Evolutionary conservation across 495 filamentous ascomycete genomes (phyloP).

Genomic region (Paragyromitra xinjiangensis): DNA sequence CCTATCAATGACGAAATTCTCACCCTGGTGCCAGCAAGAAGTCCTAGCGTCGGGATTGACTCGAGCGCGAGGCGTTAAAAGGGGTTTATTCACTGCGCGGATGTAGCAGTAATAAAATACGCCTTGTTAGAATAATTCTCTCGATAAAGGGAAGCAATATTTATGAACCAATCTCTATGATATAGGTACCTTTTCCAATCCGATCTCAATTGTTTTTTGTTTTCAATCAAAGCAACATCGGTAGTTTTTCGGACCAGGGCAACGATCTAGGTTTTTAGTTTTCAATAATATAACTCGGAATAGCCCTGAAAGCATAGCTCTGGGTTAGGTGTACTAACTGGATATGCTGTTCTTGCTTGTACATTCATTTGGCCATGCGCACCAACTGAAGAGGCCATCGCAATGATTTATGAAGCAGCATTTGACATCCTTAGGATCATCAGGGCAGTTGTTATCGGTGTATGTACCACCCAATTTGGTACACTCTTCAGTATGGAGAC

Average conservation of each 20-base stretch:
- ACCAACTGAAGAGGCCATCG: neutral
- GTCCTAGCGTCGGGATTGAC: too few species aligned
- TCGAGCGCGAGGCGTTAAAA: too few species aligned
- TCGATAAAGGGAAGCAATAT: too few species aligned
- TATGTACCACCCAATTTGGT: neutral
- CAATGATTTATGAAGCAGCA: neutral
- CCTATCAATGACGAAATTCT: too few species aligned
- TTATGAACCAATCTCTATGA: too few species aligned
- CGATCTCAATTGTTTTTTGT: too few species aligned
- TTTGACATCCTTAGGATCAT: neutral
- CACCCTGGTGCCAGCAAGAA: too few species aligned
- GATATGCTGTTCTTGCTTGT: neutral
- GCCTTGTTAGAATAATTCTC: too few species aligned
- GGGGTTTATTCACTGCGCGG: too few species aligned
- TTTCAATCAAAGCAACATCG: neutral
- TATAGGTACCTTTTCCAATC: too few species aligned
- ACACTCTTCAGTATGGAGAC: neutral
- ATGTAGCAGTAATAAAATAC: too few species aligned
- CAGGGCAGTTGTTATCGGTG: neutral
- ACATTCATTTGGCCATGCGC: neutral
- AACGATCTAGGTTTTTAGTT: neutral
- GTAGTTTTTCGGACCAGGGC: neutral
- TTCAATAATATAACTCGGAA: neutral
- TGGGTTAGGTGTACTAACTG: neutral
- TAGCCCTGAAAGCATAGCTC: neutral